Percentiles rank a stretch among this genome's conserved stretches.
Evolutionary conservation across 192 early-diverging fungal genomes (phyloP).

Genomic region (Backusella circina): DNA sequence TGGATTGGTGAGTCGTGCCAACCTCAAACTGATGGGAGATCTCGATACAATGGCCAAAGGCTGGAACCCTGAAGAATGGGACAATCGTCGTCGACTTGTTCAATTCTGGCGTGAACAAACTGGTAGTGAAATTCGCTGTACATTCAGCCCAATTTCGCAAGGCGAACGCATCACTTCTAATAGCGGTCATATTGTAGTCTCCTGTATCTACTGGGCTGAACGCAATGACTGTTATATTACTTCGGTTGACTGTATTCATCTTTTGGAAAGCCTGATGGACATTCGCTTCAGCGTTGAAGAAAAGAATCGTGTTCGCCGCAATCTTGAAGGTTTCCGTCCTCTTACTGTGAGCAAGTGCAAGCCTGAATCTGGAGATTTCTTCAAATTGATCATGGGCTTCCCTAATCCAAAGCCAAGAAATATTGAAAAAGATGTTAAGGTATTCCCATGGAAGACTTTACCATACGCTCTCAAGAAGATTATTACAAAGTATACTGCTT

Average conservation of each 20-base stretch:
- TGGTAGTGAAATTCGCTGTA: constrained; percentile 62
- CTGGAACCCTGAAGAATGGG: constrained; percentile 65
- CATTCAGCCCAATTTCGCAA: constrained; percentile 62
- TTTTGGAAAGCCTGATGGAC: constrained; percentile 67
- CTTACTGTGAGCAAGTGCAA: constrained; percentile 73
- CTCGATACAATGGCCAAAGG: constrained; percentile 61
- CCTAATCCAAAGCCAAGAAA: constrained; percentile 80
- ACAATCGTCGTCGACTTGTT: constrained; percentile 62
- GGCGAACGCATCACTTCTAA: constrained; percentile 33
- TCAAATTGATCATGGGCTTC: constrained; percentile 78
- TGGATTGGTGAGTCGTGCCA: constrained; percentile 63
- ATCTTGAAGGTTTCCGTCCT: constrained; percentile 75
- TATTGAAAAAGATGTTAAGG: constrained; percentile 86
- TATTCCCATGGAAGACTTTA: constrained; percentile 74
- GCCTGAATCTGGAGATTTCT: constrained; percentile 66
- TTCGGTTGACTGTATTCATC: constrained; percentile 71
- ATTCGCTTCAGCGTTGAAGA: constrained; percentile 74
- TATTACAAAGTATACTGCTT: constrained; percentile 60
- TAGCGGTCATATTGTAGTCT: constrained; percentile 53
- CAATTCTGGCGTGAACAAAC: constrained; percentile 71
- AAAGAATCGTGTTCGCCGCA: constrained; percentile 84
- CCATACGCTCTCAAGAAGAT: constrained; percentile 72
- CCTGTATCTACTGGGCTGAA: constrained; percentile 77
- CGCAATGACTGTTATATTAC: constrained; percentile 71
- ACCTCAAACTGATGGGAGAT: constrained; percentile 61